Evolutionary conservation across 164 flowering plant genomes (phyloP).

Genomic region (grape (Vitis vinifera)): DNA sequence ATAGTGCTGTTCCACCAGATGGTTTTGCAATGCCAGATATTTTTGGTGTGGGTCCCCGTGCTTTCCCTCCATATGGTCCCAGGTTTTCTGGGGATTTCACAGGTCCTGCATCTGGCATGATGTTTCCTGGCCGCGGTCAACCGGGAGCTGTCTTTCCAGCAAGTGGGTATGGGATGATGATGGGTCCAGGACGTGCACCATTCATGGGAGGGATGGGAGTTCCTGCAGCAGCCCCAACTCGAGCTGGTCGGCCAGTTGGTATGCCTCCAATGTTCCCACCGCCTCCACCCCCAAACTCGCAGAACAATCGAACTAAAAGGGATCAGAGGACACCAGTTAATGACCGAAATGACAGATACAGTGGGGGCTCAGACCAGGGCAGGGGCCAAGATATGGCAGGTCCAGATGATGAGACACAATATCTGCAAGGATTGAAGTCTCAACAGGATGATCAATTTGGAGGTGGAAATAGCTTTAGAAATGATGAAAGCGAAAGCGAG

Average conservation of each 20-base stretch:
- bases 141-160: constrained; percentile 66
- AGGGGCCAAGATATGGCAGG: constrained; percentile 49
- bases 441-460: constrained; percentile 52
- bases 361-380: constrained; percentile 45
- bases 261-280: constrained; percentile 51
- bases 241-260: constrained; percentile 52
- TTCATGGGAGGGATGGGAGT: constrained; percentile 81
- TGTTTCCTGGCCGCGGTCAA: constrained; percentile 84
- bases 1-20: constrained; percentile 66
- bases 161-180: constrained; percentile 89
- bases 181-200: constrained; percentile 86
- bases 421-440: constrained; percentile 40
- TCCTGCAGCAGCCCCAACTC: constrained; percentile 32
- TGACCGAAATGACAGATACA: constrained; percentile 48
- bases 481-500: constrained; percentile 93
- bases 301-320: constrained; percentile 44
- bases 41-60: constrained; percentile 71
- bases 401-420: constrained; percentile 39
- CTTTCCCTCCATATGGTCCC: constrained; percentile 79
- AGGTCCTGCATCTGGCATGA: constrained; percentile 66
- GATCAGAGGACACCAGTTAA: constrained; percentile 53
- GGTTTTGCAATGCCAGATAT: constrained; percentile 73
- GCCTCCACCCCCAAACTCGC: constrained; percentile 43
- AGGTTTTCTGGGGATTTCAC: constrained; percentile 73
- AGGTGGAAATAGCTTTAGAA: constrained; percentile 42